Base-by-base conservation (phyloP, 164 flowering plant species). In the Chimonanthus salicifolius region DNA sequence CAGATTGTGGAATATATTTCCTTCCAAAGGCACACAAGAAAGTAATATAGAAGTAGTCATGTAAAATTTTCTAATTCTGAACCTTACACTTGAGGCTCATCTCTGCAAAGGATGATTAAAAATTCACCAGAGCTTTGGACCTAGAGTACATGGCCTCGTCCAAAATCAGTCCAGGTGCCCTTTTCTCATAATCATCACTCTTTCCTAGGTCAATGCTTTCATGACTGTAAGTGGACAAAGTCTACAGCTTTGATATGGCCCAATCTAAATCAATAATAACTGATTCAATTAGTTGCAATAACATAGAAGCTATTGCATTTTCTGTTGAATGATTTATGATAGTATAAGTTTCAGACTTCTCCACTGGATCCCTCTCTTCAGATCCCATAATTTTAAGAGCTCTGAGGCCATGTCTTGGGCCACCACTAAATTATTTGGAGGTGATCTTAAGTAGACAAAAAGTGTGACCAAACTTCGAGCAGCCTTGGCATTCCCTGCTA, bases 51-150 rank as follows among this genome's bases (percentile, higher is more conserved):
- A 54, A 46, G 6, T 6, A 5, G 58, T n/a, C 3, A 18, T 64
- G 11, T n/a, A 11, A 7, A 21, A 47, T 3, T 46, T 47, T 7
- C 33, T 33, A 33, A 48, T 47, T 5, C 6, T 49, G 44, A 71
- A 67, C n/a, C 84, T 66, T 82, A 91, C 95, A 92, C 72, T 87
- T 90, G 9, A 94, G 85, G 77, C 64, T 85, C 92, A 89, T 94
- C 60, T 76, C 72, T 13, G 84, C 88, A 80, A 94, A 94, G 68
- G 67, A 83, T 43, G 98, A 86, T 66, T 90, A 62, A 16, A 90
- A 79, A 75, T 79, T 83, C 66, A 88, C 91, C 49, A 89, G 80
- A 68, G 83, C 89, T 84, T 89, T 90, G 71, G 87, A 79, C 77
- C 90, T 86, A 6, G 86, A 76, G 82, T 86, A 86, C 4, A 92